Conservation (phyloP, 306 rosid genomes). For the Sphenostylis stenocarpa region DNA sequence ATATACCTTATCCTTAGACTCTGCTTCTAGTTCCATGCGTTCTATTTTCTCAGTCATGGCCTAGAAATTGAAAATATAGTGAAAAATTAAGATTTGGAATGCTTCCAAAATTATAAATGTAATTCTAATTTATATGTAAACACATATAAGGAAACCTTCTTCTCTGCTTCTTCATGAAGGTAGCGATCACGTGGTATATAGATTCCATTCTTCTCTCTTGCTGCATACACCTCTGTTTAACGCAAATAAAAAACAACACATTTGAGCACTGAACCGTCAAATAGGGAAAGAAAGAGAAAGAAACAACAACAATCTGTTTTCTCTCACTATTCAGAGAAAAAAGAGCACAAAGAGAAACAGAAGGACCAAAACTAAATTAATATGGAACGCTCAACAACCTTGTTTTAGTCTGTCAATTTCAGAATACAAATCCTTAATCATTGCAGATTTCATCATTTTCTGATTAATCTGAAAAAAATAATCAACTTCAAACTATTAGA, state of each 20-base stretch:
- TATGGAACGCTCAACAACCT: constrained; percentile 53
- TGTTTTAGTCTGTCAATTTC: constrained; percentile 97
- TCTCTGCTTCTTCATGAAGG: constrained; percentile 94
- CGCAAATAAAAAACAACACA: constrained; percentile 9
- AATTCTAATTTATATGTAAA: constrained; percentile 19
- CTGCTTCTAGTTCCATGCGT: constrained; percentile 91
- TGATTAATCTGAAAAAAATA: constrained; percentile 77
- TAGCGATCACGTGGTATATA: constrained; percentile 99
- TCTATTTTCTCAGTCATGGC: constrained; percentile 98
- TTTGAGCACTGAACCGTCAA: constrained; percentile 22
- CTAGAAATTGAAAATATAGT: constrained; percentile 50
- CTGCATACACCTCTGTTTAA: constrained; percentile 88
- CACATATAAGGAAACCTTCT: constrained; percentile 59
- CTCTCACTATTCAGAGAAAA: neutral
- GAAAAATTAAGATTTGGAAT: constrained; percentile 24
- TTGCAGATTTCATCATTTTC: constrained; percentile 99
- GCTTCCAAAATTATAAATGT: neutral
- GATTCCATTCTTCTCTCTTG: constrained; percentile 99
- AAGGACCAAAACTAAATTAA: constrained; percentile 27
- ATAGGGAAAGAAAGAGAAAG: neutral
- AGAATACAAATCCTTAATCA: constrained; percentile 94
- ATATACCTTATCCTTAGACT: constrained; percentile 94
- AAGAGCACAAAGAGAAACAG: neutral
- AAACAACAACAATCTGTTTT: neutral
- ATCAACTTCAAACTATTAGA: constrained; percentile 35